A percentile compares a stretch with the other conserved stretches of the same genome.
Evolutionary conservation across 345 rosid species (phyloP).

Genomic region (Euclidium syriacum): DNA sequence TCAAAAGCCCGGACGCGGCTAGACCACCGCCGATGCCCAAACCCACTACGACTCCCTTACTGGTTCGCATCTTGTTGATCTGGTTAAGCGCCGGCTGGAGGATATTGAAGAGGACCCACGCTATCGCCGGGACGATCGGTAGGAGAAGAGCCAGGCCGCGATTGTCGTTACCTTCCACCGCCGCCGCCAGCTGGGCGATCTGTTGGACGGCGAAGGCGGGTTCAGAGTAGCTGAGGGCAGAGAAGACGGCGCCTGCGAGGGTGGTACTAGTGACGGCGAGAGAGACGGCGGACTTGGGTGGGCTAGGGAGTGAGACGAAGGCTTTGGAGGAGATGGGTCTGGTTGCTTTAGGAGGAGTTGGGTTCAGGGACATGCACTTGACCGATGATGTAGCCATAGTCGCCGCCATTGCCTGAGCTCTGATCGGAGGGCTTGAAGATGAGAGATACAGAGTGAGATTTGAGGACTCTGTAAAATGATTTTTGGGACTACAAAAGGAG

Average conservation of each 20-base stretch:
- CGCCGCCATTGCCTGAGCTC: conserved; percentile 43
- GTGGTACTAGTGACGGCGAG: conserved; percentile 40
- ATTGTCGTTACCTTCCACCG: conserved; percentile 70
- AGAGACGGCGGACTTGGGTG: conserved; percentile 19
- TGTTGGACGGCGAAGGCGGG: conserved; percentile 90
- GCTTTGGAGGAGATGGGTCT: conserved; percentile 28
- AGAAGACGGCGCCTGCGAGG: conserved; percentile 79
- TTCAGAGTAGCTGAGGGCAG: conserved; percentile 57
- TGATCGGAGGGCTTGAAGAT: background rate
- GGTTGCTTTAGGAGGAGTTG: conserved; percentile 42
- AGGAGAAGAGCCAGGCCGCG: conserved; percentile 82
- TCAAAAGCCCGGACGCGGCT: conserved; percentile 50
- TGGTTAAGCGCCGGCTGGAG: conserved; percentile 94
- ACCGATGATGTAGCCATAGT: conserved; percentile 67
- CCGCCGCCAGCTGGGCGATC: conserved; percentile 47
- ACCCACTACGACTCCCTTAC: conserved; percentile 63
- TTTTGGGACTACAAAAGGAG: conserved; percentile 19
- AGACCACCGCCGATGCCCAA: conserved; percentile 71
- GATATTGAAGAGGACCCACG: conserved; percentile 91
- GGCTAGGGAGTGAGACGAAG: conserved; percentile 18
- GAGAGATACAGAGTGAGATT: conserved; percentile 13
- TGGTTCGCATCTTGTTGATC: conserved; percentile 61
- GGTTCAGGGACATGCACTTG: conserved; percentile 45
- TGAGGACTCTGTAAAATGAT: background rate
- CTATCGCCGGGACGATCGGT: conserved; percentile 80